A percentile compares a stretch with the other conserved stretches of the same genome.
Conservation (phyloP, 345 rosid genomes). For the Lepidium africanum region DNA sequence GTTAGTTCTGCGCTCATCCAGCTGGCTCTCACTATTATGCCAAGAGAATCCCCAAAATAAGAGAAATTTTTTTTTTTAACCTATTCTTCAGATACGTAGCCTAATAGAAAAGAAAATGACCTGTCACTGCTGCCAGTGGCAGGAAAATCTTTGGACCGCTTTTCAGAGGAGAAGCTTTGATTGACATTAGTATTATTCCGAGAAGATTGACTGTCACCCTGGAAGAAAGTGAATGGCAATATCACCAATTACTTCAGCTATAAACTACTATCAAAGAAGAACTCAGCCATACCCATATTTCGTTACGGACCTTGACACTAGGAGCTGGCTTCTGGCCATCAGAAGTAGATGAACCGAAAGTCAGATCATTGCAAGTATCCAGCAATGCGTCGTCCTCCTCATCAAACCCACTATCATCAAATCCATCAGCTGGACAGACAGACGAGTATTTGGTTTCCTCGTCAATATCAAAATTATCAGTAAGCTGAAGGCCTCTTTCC, state of each 20-base stretch:
- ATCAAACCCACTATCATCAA: slow-evolving; percentile 74
- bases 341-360: slow-evolving; percentile 49
- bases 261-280: slow-evolving; percentile 7
- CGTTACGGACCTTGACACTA: slow-evolving; percentile 37
- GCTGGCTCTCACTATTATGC: slow-evolving; percentile 10
- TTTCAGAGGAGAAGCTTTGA: slow-evolving; percentile 34
- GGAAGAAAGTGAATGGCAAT: slow-evolving; percentile 19
- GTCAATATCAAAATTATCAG: slow-evolving; percentile 53
- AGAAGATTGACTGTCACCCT: slow-evolving; percentile 51
- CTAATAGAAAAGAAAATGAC: slow-evolving; percentile 24
- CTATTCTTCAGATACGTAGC: neutral
- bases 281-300: slow-evolving; percentile 26
- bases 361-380: slow-evolving; percentile 49
- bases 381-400: slow-evolving; percentile 57
- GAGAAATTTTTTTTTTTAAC: neutral
- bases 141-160: slow-evolving; percentile 30
- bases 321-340: slow-evolving; percentile 28
- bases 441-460: slow-evolving; percentile 87
- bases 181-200: slow-evolving; percentile 34
- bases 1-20: slow-evolving; percentile 18
- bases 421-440: slow-evolving; percentile 44
- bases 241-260: neutral
- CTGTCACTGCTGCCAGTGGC: slow-evolving; percentile 44
- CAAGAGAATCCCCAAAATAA: slow-evolving; percentile 8
- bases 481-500: slow-evolving; percentile 78